A percentile compares a stretch with the other conserved stretches of the same genome.
phyloP scores from a whole-genome alignment of 2,329 filamentous ascomycete genomes.

The Chaetomiaceae sp. region DNA sequence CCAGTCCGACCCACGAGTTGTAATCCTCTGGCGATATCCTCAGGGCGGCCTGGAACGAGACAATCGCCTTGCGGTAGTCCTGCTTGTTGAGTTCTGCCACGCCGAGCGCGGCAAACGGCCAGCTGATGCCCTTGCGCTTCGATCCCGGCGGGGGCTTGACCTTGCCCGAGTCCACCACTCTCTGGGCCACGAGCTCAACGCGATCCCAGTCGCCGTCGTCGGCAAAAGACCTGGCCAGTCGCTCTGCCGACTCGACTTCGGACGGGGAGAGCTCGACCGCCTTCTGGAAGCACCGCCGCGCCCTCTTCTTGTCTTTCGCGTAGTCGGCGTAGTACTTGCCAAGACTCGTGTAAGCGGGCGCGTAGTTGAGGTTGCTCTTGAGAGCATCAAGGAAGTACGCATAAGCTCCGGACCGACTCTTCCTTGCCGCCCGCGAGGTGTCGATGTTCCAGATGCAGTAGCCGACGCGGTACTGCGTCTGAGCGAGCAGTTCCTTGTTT shows the following conservation, averaged over 20 bases:
- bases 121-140: conserved; percentile 87
- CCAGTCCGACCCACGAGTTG: conserved; percentile 91
- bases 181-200: conserved; percentile 85
- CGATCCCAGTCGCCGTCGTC: conserved; percentile 93
- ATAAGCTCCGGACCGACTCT: conserved; percentile 77
- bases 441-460: conserved; percentile 84
- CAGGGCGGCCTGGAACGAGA: conserved; percentile 86
- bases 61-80: conserved; percentile 81
- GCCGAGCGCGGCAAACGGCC: conserved; percentile 90
- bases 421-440: conserved; percentile 66
- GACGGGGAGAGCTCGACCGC: conserved; percentile 87
- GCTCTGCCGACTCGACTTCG: conserved; percentile 81
- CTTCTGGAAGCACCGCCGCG: conserved; percentile 91
- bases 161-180: conserved; percentile 92
- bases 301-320: conserved; percentile 76
- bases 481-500: conserved; percentile 68
- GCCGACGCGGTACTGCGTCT: conserved; percentile 82
- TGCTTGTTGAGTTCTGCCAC: conserved; percentile 94
- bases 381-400: conserved; percentile 76
- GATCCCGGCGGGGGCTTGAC: conserved; percentile 86
- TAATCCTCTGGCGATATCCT: conserved; percentile 82
- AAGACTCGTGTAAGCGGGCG: conserved; percentile 85
- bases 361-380: conserved; percentile 81
- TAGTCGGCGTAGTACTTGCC: conserved; percentile 92
- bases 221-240: conserved; percentile 80